Percentiles rank a stretch among this genome's conserved stretches.
These are phyloP conservation scores for Nematodospora anomalae DNA, from an alignment of 1,139 yeast species.

Conservation along the genomic window DNA sequence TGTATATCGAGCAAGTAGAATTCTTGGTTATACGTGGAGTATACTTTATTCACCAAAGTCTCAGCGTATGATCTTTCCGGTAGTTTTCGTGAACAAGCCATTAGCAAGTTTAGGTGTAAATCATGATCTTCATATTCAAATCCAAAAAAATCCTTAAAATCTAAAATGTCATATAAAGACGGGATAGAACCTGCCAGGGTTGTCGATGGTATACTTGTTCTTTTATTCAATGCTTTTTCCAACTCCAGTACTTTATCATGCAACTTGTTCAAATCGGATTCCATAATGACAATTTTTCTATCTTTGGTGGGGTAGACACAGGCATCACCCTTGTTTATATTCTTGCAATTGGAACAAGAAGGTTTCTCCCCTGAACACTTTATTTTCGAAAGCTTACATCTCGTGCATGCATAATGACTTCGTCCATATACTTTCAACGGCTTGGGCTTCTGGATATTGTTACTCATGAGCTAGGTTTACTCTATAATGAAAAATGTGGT, in stretches of 20 bases:
- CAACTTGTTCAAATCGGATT: slow-evolving; percentile 46
- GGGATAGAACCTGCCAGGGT: not conserved
- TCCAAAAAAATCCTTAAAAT: slow-evolving; percentile 8
- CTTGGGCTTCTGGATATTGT: slow-evolving; percentile 25
- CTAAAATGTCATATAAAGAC: not conserved
- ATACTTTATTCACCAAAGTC: slow-evolving; percentile 29
- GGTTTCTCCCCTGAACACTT: slow-evolving; percentile 48
- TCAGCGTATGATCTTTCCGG: slow-evolving; percentile 34
- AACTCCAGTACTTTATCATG: slow-evolving; percentile 35
- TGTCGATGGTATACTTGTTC: not conserved
- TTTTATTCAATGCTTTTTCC: slow-evolving; percentile 6
- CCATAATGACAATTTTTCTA: slow-evolving; percentile 52
- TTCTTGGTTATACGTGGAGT: slow-evolving; percentile 38
- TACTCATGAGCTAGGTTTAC: too few relatives aligned
- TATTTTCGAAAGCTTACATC: slow-evolving; percentile 40
- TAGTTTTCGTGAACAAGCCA: slow-evolving; percentile 9
- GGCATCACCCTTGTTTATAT: slow-evolving; percentile 30
- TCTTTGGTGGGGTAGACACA: slow-evolving; percentile 53
- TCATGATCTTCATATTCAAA: slow-evolving; percentile 8
- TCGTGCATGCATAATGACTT: slow-evolving; percentile 42
- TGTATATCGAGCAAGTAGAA: slow-evolving; percentile 32
- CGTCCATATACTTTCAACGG: slow-evolving; percentile 45
- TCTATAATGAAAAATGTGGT: too few relatives aligned
- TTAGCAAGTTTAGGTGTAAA: slow-evolving; percentile 10
- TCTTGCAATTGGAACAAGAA: slow-evolving; percentile 40